Evolutionary conservation across 345 rosid species (phyloP), one percentile per base, ranked within the genome.

Genomic region (Tarenaya hassleriana): DNA sequence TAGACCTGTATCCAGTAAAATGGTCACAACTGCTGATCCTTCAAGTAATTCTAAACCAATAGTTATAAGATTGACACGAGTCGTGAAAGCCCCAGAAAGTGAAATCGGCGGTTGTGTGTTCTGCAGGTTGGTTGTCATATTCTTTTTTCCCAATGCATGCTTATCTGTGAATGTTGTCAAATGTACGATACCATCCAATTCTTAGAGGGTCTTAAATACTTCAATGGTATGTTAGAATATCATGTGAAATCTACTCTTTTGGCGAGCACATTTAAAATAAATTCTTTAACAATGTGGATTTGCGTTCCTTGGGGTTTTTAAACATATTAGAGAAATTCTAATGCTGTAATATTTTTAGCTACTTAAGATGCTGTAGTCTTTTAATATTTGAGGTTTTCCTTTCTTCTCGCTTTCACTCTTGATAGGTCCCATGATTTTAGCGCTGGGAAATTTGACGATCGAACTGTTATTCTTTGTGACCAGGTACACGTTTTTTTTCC

Each of bases 71-170:
- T 66, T 74, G 63, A 73, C 76, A 19, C 79, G 84, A 53, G 87
- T 75, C 33, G 91, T 86, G 40, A 83, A 79, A 65, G 76, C 77
- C 13, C 91, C 82, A 60, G 88, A 82, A 74, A 58, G 62, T 71
- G 97, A 85, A 38, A 74, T 79, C 65, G 99, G 97, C 46, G 97
- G 97, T 53, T 94, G 99, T 75, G 90, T 61, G 58, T 60, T 94
- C 59, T 94, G 99, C 82, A 83, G 99, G 99, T 94, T 70, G 24
- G 74, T 59, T 54, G 50, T 41, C 61, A 37, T 38, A 32, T 7
- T 0, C 13, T 59, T 41, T 13, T 1, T 51, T 16, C 31, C 45
- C 13, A 14, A 11, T 1, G 4, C 7, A 12, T 15, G 3, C 45
- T 41, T 37, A 10, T 10, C 3, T 37, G 15, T 37, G 15, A 37